A percentile compares a stretch with the other conserved stretches of the same genome.
Conservation (phyloP, 305 asterid genomes). For the Solanum chacoense region DNA sequence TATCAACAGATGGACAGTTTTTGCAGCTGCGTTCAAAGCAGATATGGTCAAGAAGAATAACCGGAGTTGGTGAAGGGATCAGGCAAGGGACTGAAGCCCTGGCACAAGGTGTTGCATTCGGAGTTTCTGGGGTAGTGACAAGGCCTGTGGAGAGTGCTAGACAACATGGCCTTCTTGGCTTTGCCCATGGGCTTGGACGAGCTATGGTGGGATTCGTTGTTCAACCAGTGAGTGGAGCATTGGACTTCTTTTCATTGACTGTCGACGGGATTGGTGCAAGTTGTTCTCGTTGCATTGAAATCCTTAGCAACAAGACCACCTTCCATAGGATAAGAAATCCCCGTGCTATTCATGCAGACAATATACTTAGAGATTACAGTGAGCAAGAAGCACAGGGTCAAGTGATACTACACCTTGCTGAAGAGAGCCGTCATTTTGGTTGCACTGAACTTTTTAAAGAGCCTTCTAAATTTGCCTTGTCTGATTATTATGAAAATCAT, state of each 20-base stretch:
- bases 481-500: conserved; percentile 81
- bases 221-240: conserved; percentile 97
- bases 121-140: conserved; percentile 87
- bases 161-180: conserved; percentile 91
- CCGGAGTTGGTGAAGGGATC: conserved; percentile 98
- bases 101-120: conserved; percentile 98
- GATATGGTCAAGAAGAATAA: conserved; percentile 95
- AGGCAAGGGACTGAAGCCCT: conserved; percentile 98
- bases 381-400: conserved; percentile 93
- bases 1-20: conserved; percentile 97
- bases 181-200: conserved; percentile 97
- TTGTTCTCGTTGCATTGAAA: conserved; percentile 91
- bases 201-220: conserved; percentile 82
- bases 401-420: conserved; percentile 93
- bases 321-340: conserved; percentile 78
- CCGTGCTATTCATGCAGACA: conserved; percentile 82
- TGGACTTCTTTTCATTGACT: conserved; percentile 90
- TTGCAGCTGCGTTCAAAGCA: conserved; percentile 94
- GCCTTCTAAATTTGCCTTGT: conserved; percentile 94
- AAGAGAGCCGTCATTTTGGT: conserved; percentile 89
- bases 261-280: conserved; percentile 98
- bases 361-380: conserved; percentile 66
- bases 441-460: conserved; percentile 95
- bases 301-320: conserved; percentile 60
- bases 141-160: conserved; percentile 96